A percentile compares a stretch with the other conserved stretches of the same genome.
Evolutionary conservation across 2,329 filamentous ascomycete species (phyloP).

Genomic region (Aspergillus luchuensis): DNA sequence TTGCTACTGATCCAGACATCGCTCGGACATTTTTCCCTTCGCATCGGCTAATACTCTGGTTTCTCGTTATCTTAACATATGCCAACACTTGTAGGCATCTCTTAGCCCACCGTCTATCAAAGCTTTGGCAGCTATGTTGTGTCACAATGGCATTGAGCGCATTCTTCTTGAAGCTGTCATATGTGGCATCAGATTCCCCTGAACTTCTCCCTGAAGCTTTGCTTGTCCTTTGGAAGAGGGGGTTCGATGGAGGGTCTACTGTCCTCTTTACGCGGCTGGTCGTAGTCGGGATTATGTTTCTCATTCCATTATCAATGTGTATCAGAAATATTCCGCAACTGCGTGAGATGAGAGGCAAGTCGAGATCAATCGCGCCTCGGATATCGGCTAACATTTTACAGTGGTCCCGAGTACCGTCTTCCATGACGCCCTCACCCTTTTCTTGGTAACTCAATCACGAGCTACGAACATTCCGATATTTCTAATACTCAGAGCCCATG

Average conservation of each 20-base stretch:
- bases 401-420: conserved; percentile 26
- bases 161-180: conserved; percentile 84
- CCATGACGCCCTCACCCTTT: conserved; percentile 72
- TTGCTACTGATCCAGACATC: conserved; percentile 86
- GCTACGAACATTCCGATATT: conserved; percentile 84
- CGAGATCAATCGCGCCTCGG: neutral
- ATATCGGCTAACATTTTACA: conserved; percentile 17
- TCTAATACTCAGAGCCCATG: conserved; percentile 68
- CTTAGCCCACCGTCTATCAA: conserved; percentile 25
- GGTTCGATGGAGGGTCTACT: conserved; percentile 46
- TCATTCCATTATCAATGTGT: conserved; percentile 31
- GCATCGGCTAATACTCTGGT: conserved; percentile 72
- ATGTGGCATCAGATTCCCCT: conserved; percentile 83
- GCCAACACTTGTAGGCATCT: conserved; percentile 57
- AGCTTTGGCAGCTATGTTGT: conserved; percentile 33
- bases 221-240: conserved; percentile 37
- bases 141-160: conserved; percentile 57
- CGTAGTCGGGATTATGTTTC: conserved; percentile 48
- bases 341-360: conserved; percentile 21
- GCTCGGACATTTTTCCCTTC: conserved; percentile 69
- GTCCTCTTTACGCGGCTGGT: conserved; percentile 55
- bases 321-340: conserved; percentile 11
- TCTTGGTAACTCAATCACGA: conserved; percentile 84
- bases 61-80: conserved; percentile 70
- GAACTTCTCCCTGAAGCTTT: conserved; percentile 64